Percentiles rank a stretch among this genome's conserved stretches.
phyloP scores from a whole-genome alignment of 2,329 filamentous ascomycete species.

The Phaeosphaeria sp. region DNA sequence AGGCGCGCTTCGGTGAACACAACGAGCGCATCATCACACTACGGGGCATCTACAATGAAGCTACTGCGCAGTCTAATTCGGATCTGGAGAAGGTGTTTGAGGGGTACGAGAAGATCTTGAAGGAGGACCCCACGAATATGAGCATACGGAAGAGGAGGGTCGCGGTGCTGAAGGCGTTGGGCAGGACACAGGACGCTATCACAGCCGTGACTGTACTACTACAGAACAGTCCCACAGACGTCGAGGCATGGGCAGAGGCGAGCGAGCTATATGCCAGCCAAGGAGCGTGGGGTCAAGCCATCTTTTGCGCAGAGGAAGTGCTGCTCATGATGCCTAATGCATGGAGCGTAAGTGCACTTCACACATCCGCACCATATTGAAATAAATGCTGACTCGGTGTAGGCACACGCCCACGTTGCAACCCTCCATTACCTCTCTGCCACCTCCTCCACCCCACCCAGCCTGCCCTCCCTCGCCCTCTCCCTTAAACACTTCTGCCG shows the following conservation, averaged over 20 bases:
- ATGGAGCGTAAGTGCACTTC: conserved; percentile 76
- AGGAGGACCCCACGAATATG: conserved; percentile 78
- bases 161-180: conserved; percentile 77
- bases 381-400: conserved; percentile 9
- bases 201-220: conserved; percentile 75
- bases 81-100: conserved; percentile 74
- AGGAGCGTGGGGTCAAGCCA: conserved; percentile 79
- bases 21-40: conserved; percentile 90
- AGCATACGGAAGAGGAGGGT: conserved; percentile 84
- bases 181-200: conserved; percentile 74
- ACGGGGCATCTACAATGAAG: conserved; percentile 83
- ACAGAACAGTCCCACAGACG: conserved; percentile 85
- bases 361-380: not conserved
- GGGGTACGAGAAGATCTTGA: conserved; percentile 78
- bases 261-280: conserved; percentile 84
- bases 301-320: conserved; percentile 90
- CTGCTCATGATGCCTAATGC: conserved; percentile 86
- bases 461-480: conserved; percentile 63
- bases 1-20: conserved; percentile 77
- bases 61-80: conserved; percentile 70
- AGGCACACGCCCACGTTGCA: conserved; percentile 83
- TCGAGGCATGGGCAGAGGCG: conserved; percentile 92
- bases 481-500: conserved; percentile 85
- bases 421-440: conserved; percentile 78
- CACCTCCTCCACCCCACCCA: conserved; percentile 30